Evolutionary conservation across 108 stramenopile species (phyloP), one percentile per base, ranked within the genome.

Genomic region (Cyclostephanos invisitatus): DNA sequence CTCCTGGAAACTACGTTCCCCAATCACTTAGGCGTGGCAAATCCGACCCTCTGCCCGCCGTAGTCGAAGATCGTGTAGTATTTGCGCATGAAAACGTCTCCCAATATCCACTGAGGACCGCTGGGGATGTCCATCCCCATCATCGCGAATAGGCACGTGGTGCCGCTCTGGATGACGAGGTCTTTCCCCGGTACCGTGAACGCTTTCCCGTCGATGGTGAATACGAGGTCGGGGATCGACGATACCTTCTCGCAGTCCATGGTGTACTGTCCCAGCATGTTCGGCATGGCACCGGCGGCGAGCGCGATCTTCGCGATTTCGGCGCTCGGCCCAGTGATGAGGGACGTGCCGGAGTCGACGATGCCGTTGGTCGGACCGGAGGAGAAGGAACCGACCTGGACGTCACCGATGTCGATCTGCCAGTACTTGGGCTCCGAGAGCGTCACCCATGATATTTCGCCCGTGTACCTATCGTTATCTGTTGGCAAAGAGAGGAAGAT

Each of bases 11-110:
- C 32, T 32, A 32, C 32, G 3, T 32, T n/a, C 55, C 25, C 25
- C 24, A 2, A 35, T 73, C 70, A 80, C 29, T 68, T 80, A 21
- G 83, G 77, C 60, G 66, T 37, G n/a, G 98, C 98, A 71, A 98
- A 89, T 10, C 98, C 97, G 32, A 97, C 82, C 25, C 85, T 87
- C 66, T 87, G 62, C n/a, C 89, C 82, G 22, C 66, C 81, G 68
- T 91, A 86, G 85, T 99, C 97, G 82, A 96, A 99, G 38, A 90
- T 94, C 35, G 92, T 82, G 86, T 97, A 98, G 84, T 95, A 98
- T 86, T 97, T 86, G 54, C 94, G 89, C 75, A 99, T 86, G 73
- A 99, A 99, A 22, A 93, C 87, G 81, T 98, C 98, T 35, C 99
- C 99, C 64, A 99, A 86, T 68, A 98, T 96, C 96, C 97, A 98